These are phyloP conservation scores for Verbascum thapsus DNA, from an alignment of 257 asterid genomes.

Conservation along the genomic window DNA sequence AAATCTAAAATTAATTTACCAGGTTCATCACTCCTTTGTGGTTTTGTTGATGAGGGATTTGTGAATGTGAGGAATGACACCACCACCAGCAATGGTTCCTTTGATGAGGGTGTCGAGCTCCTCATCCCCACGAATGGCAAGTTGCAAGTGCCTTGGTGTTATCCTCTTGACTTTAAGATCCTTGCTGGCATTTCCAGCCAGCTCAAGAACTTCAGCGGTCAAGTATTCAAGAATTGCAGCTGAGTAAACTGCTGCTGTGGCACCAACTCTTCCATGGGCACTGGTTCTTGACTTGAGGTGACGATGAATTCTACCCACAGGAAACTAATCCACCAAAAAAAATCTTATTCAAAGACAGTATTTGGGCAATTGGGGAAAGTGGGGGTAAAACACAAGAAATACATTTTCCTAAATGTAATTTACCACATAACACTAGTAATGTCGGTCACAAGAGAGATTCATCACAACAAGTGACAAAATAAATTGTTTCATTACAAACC, in stretches of 20 bases:
- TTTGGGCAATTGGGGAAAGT: not conserved
- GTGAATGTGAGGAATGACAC: conserved; percentile 87
- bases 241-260: conserved; percentile 80
- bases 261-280: conserved; percentile 82
- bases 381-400: not conserved
- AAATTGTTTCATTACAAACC: too few species aligned
- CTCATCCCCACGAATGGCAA: conserved; percentile 81
- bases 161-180: conserved; percentile 84
- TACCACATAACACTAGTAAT: too few species aligned
- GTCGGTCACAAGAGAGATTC: too few species aligned
- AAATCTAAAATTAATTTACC: not conserved
- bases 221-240: conserved; percentile 79
- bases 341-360: not conserved
- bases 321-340: conserved; percentile 45
- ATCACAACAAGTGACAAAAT: too few species aligned
- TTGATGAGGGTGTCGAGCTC: conserved; percentile 83
- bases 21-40: conserved; percentile 67
- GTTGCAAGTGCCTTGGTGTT: conserved; percentile 77
- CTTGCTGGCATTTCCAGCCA: conserved; percentile 86
- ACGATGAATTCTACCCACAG: conserved; percentile 81
- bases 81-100: conserved; percentile 87
- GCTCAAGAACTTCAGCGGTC: conserved; percentile 82
- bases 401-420: not conserved
- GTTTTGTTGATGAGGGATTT: conserved; percentile 87
- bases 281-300: conserved; percentile 68